phyloP scores from a whole-genome alignment of 2,329 filamentous ascomycete species.

The Lachnellula suecica region DNA sequence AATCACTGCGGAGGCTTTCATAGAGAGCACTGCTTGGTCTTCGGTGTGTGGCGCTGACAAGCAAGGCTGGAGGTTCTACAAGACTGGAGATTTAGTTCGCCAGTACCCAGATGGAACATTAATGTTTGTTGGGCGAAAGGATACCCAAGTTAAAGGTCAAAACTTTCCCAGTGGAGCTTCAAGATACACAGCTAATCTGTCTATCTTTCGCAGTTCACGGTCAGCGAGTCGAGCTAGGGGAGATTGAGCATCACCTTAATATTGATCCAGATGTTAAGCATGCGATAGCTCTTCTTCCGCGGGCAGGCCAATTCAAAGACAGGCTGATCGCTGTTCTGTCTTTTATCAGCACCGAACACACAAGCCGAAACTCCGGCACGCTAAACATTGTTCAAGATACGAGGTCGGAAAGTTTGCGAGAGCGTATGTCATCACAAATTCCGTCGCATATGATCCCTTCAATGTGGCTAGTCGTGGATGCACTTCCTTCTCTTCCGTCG shows the following conservation, averaged over 20 bases:
- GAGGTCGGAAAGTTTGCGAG: neutral
- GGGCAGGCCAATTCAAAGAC: neutral
- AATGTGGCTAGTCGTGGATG: constrained; percentile 13
- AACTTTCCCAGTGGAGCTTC: neutral
- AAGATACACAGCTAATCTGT: neutral
- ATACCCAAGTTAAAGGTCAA: constrained; percentile 46
- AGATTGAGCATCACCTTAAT: constrained; percentile 43
- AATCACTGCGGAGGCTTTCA: constrained; percentile 11
- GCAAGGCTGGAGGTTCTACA: constrained; percentile 26
- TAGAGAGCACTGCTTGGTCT: constrained; percentile 15
- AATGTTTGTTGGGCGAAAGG: constrained; percentile 59
- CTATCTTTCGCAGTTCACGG: constrained; percentile 56
- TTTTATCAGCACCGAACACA: neutral
- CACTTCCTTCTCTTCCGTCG: constrained; percentile 12
- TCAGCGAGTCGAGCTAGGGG: constrained; percentile 61
- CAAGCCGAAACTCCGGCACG: neutral
- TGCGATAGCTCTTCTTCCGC: constrained; percentile 3
- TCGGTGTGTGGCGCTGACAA: neutral
- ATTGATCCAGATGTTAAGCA: neutral
- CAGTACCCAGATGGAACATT: constrained; percentile 57
- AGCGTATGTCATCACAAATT: constrained; percentile 2
- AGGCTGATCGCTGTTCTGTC: constrained; percentile 6
- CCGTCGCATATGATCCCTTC: constrained; percentile 23
- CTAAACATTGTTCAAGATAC: neutral
- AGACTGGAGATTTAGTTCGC: constrained; percentile 37